These are phyloP conservation scores for Chrysopogon serrulatus DNA, from an alignment of 176 grass and related monocot genomes.

Conservation along the genomic window DNA sequence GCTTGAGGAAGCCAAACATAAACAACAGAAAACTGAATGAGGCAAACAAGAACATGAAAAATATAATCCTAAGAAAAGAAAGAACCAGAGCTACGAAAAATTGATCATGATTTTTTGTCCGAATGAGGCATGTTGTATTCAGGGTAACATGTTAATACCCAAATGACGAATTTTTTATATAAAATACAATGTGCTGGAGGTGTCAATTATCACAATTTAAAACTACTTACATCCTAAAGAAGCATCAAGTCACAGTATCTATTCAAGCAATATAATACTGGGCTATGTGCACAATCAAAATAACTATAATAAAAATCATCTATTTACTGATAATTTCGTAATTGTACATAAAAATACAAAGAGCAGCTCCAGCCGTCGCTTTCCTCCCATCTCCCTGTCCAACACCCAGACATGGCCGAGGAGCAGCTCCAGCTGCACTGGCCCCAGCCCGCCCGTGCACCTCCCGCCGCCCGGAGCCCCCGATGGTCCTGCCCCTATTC, in stretches of 20 bases:
- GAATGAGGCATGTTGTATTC: not conserved
- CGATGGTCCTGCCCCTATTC: too few relatives aligned
- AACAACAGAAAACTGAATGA: slow-evolving; percentile 5
- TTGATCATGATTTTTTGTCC: not conserved
- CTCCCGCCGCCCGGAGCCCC: too few relatives aligned
- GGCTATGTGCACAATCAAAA: not conserved
- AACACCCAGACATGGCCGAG: too few relatives aligned
- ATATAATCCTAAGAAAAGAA: not conserved
- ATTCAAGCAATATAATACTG: slow-evolving; percentile 2
- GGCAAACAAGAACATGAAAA: not conserved
- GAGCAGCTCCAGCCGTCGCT: too few relatives aligned
- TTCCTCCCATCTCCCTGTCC: too few relatives aligned
- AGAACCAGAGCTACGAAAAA: not conserved
- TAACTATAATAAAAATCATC: slow-evolving; percentile 1
- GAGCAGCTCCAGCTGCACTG: too few relatives aligned
- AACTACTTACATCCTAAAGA: slow-evolving; percentile 6
- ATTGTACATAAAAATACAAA: not conserved
- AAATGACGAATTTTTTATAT: not conserved
- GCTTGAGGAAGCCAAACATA: not conserved
- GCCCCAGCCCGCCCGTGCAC: too few relatives aligned
- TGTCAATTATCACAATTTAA: not conserved
- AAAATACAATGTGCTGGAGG: slow-evolving; percentile 5
- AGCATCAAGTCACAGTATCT: not conserved
- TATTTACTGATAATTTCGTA: not conserved
- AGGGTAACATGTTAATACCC: slow-evolving; percentile 3